Evolutionary conservation across 495 filamentous ascomycete species (phyloP).

Genomic region (Parathielavia hyrcaniae): DNA sequence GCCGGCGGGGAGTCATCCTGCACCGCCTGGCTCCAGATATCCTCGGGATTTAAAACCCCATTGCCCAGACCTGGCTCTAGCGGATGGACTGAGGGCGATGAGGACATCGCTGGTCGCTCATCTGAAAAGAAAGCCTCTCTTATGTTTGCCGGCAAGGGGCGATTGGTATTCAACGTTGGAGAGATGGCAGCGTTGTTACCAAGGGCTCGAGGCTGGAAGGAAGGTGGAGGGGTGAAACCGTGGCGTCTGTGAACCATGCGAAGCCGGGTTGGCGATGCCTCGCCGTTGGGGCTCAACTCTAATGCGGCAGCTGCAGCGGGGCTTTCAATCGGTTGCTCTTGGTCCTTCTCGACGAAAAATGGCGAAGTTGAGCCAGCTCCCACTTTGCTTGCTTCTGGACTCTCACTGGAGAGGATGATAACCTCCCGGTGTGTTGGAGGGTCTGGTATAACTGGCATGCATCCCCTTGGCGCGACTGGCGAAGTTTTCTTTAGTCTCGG

Average conservation of each 20-base stretch:
- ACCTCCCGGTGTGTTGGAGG: not conserved
- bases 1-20: slow-evolving; percentile 13
- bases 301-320: not conserved
- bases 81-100: not conserved
- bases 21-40: slow-evolving; percentile 16
- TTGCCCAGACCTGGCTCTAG: not conserved
- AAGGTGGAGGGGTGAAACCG: not conserved
- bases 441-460: not conserved
- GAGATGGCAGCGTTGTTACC: no score
- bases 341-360: slow-evolving; percentile 7
- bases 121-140: not conserved
- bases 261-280: not conserved
- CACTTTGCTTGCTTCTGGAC: not conserved
- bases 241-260: not conserved
- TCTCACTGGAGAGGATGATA: not conserved
- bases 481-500: not conserved
- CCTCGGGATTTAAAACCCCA: not conserved
- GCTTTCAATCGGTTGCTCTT: not conserved
- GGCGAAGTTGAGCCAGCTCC: slow-evolving; percentile 2
- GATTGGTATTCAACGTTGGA: not conserved
- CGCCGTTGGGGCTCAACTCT: not conserved
- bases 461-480: not conserved
- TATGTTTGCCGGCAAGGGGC: not conserved
- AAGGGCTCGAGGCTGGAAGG: not conserved
- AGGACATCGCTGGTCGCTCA: not conserved